A percentile compares a stretch with the other conserved stretches of the same genome.
These are phyloP conservation scores for Suillus luteus DNA, from an alignment of 768 basidiomycete species.

Conservation along the genomic window DNA sequence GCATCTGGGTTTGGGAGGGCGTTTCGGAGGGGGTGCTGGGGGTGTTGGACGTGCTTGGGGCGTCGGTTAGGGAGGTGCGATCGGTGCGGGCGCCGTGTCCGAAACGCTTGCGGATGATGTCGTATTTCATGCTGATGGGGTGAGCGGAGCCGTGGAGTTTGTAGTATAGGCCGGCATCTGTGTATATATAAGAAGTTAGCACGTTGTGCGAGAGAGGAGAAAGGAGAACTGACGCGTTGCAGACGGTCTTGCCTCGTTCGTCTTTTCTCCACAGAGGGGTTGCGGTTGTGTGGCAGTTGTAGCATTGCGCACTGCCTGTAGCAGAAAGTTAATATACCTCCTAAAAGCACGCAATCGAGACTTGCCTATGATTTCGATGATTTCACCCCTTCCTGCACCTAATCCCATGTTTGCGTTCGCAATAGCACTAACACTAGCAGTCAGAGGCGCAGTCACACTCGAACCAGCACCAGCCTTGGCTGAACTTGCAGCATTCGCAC, in stretches of 20 bases:
- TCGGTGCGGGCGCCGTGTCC: slow-evolving; percentile 74
- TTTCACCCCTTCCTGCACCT: slow-evolving; percentile 46
- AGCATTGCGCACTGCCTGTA: slow-evolving; percentile 69
- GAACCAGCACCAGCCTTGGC: slow-evolving; percentile 20
- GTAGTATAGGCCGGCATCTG: slow-evolving; percentile 79
- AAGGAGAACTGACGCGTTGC: slow-evolving; percentile 71
- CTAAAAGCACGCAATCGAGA: too few relatives aligned
- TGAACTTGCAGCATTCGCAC: slow-evolving; percentile 18
- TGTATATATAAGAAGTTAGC: slow-evolving; percentile 4
- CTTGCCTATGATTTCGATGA: slow-evolving; percentile 73
- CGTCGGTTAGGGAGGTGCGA: slow-evolving; percentile 24
- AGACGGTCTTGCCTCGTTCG: slow-evolving; percentile 88
- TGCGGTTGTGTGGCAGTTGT: slow-evolving; percentile 87
- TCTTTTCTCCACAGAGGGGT: slow-evolving; percentile 91
- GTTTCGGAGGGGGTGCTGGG: slow-evolving; percentile 71
- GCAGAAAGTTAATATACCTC: too few relatives aligned
- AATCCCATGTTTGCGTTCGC: slow-evolving; percentile 25
- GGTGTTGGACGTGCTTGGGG: slow-evolving; percentile 58
- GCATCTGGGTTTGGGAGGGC: slow-evolving; percentile 54
- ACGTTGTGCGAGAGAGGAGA: slow-evolving; percentile 4
- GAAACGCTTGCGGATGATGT: slow-evolving; percentile 85
- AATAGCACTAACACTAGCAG: not conserved
- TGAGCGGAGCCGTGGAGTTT: slow-evolving; percentile 85
- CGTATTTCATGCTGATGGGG: slow-evolving; percentile 90
- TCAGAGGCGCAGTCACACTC: not conserved